phyloP scores from a whole-genome alignment of 139 green algal genomes.

The Coccomyxa sp. region DNA sequence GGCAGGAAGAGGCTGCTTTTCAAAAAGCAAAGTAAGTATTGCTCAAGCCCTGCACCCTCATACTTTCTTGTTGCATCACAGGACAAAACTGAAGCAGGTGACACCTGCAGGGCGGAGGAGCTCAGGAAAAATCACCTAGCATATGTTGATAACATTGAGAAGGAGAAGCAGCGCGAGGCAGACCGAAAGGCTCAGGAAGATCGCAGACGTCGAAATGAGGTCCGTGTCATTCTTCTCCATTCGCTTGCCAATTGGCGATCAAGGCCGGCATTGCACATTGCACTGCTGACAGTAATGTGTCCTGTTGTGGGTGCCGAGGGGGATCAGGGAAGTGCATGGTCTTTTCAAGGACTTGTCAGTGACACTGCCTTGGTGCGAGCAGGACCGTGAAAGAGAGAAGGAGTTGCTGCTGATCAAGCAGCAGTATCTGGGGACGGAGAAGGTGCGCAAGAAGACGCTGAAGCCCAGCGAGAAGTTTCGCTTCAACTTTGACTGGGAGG shows the following conservation, averaged over 20 bases:
- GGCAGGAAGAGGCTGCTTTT: constrained; percentile 40
- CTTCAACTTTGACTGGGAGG: constrained; percentile 98
- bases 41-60: neutral
- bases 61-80: neutral
- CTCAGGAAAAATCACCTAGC: neutral
- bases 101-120: neutral
- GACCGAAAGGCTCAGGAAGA: constrained; percentile 8
- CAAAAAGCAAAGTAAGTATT: constrained; percentile 19
- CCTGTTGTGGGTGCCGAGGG: neutral
- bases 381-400: constrained; percentile 74
- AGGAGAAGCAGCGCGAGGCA: neutral
- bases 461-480: constrained; percentile 87
- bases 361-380: neutral
- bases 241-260: too few species aligned
- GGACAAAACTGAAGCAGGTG: neutral
- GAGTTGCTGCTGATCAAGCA: constrained; percentile 89
- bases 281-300: neutral
- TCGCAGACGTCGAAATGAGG: constrained; percentile 4
- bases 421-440: constrained; percentile 83
- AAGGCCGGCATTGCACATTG: neutral
- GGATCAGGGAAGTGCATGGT: neutral
- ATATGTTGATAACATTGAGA: neutral
- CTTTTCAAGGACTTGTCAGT: neutral
- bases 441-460: constrained; percentile 71
- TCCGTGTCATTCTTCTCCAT: neutral